A percentile compares a stretch with the other conserved stretches of the same genome.
Conservation (phyloP, 2,329 filamentous ascomycete genomes). For the Akanthomyces muscarius region DNA sequence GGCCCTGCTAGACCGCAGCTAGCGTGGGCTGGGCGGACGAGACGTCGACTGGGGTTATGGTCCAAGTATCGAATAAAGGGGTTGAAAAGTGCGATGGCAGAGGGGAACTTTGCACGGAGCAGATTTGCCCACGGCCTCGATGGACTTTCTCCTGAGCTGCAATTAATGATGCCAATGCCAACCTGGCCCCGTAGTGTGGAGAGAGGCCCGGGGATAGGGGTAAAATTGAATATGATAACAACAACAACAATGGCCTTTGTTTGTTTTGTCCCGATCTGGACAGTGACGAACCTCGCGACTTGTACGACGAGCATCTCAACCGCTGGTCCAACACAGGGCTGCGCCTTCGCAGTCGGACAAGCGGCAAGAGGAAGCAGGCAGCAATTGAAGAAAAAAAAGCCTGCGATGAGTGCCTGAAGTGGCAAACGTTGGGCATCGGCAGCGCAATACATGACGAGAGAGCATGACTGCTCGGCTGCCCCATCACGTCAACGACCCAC, state of each 20-base stretch:
- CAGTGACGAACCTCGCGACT: constrained; percentile 2
- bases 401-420: constrained; percentile 3
- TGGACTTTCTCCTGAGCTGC: neutral
- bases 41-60: neutral
- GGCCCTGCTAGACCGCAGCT: constrained; percentile 5
- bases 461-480: neutral
- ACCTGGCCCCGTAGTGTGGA: constrained; percentile 9
- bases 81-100: neutral
- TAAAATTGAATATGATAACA: constrained; percentile 3
- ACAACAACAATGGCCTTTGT: constrained; percentile 7
- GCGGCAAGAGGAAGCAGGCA: neutral
- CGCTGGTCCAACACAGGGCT: neutral
- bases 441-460: neutral
- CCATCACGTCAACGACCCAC: constrained; percentile 15
- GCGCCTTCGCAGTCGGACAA: neutral
- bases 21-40: neutral
- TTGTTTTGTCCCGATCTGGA: constrained; percentile 17
- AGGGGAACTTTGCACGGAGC: neutral
- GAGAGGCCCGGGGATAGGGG: constrained; percentile 15
- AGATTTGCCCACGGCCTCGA: neutral
- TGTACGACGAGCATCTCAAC: neutral
- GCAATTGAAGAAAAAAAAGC: neutral
- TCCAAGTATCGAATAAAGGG: constrained; percentile 5
- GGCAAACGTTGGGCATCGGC: constrained; percentile 12
- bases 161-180: constrained; percentile 3